These are phyloP conservation scores for Fraxinus sp. DNA, from an alignment of 305 asterid species.

Conservation along the genomic window DNA sequence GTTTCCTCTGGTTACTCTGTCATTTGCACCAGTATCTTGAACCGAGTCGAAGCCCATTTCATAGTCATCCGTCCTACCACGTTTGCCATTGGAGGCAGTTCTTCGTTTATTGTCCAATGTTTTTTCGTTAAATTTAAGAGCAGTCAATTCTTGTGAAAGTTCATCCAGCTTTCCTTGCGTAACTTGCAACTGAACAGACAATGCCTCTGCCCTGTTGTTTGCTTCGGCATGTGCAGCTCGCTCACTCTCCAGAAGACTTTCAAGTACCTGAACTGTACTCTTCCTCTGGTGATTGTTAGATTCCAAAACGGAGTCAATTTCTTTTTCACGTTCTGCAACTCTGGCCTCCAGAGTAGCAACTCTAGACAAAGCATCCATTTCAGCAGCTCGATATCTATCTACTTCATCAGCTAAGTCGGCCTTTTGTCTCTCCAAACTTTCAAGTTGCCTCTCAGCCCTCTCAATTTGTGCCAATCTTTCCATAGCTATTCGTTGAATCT, in stretches of 20 bases:
- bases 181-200: slow-evolving; percentile 78
- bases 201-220: slow-evolving; percentile 71
- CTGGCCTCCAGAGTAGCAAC: slow-evolving; percentile 64
- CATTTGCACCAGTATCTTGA: slow-evolving; percentile 53
- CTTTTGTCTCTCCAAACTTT: slow-evolving; percentile 65
- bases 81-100: slow-evolving; percentile 71
- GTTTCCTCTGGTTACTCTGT: slow-evolving; percentile 45
- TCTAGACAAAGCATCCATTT: slow-evolving; percentile 64
- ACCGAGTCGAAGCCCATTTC: slow-evolving; percentile 73
- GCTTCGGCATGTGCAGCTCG: slow-evolving; percentile 88
- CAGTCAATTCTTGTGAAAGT: slow-evolving; percentile 72
- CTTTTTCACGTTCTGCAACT: slow-evolving; percentile 75
- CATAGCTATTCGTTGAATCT: slow-evolving; percentile 67
- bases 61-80: slow-evolving; percentile 68
- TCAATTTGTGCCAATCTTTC: slow-evolving; percentile 79
- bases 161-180: slow-evolving; percentile 80
- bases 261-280: slow-evolving; percentile 70
- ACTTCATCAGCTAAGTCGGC: slow-evolving; percentile 54
- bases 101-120: slow-evolving; percentile 57
- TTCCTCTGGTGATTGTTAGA: slow-evolving; percentile 74
- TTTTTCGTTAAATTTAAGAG: slow-evolving; percentile 62
- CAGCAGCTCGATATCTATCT: slow-evolving; percentile 56
- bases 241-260: slow-evolving; percentile 67
- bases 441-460: slow-evolving; percentile 66
- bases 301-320: slow-evolving; percentile 64